Evolutionary conservation across 345 rosid genomes (phyloP).

Genomic region (Microcos paniculata): DNA sequence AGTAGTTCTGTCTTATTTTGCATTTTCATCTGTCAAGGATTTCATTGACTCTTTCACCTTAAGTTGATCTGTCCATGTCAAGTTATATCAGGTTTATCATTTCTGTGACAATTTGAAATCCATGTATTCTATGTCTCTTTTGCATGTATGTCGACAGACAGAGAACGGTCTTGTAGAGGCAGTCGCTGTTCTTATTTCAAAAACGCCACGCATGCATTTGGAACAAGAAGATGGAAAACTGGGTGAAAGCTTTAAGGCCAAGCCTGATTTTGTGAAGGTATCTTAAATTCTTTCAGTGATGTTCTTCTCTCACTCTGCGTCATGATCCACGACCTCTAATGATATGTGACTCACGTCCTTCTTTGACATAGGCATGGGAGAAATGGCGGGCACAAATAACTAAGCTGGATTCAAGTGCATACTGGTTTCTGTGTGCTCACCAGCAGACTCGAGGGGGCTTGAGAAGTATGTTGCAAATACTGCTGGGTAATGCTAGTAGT

Average conservation of each 20-base stretch:
- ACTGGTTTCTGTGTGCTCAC: slow-evolving; percentile 88
- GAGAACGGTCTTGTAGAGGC: slow-evolving; percentile 96
- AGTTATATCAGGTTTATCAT: neutral
- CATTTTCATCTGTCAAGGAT: neutral
- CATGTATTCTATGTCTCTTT: neutral
- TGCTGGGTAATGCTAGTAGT: slow-evolving; percentile 70
- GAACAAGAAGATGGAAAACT: slow-evolving; percentile 59
- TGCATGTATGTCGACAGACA: slow-evolving; percentile 47
- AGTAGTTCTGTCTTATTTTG: neutral
- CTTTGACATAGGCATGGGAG: slow-evolving; percentile 74
- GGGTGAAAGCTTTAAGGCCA: slow-evolving; percentile 83
- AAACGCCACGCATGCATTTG: slow-evolving; percentile 90
- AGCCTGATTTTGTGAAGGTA: slow-evolving; percentile 96
- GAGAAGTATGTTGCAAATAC: slow-evolving; percentile 79
- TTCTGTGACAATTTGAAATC: neutral
- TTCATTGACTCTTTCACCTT: neutral
- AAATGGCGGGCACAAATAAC: slow-evolving; percentile 87
- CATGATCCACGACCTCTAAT: neutral
- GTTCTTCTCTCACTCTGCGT: slow-evolving; percentile 7
- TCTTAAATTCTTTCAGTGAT: slow-evolving; percentile 16
- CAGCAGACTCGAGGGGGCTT: slow-evolving; percentile 79
- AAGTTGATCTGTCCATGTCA: neutral
- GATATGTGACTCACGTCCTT: slow-evolving; percentile 10
- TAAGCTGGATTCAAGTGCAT: slow-evolving; percentile 81
- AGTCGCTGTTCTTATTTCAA: slow-evolving; percentile 89